Evolutionary conservation across 345 rosid genomes (phyloP).

Genomic region (Rubroshorea leprosula): DNA sequence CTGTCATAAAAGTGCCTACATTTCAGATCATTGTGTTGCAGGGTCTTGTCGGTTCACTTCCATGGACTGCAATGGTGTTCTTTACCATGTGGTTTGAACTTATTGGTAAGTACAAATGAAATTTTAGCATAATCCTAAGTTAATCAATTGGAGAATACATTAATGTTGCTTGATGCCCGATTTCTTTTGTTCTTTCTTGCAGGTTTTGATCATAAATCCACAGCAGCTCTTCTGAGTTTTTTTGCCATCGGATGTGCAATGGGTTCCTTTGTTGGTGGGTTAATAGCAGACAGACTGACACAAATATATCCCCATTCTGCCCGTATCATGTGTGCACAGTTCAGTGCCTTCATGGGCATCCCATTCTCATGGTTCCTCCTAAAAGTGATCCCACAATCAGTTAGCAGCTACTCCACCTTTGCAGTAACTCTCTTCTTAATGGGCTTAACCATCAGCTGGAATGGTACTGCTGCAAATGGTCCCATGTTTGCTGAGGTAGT

Average conservation of each 20-base stretch:
- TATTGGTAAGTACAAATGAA: conserved; percentile 45
- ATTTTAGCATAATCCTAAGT: not conserved
- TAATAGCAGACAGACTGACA: conserved; percentile 68
- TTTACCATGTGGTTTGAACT: conserved; percentile 97
- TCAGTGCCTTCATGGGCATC: conserved; percentile 94
- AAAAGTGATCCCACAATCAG: conserved; percentile 63
- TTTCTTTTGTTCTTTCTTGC: too few species aligned
- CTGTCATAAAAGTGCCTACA: conserved; percentile 71
- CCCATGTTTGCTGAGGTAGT: conserved; percentile 97
- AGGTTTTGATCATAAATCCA: conserved; percentile 78
- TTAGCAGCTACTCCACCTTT: conserved; percentile 50
- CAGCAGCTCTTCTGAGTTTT: conserved; percentile 72
- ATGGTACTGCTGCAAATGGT: conserved; percentile 75
- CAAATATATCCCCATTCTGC: conserved; percentile 59
- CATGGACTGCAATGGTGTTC: conserved; percentile 98
- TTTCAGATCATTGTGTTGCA: conserved; percentile 86
- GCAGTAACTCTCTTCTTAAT: conserved; percentile 62
- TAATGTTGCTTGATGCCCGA: conserved; percentile 7
- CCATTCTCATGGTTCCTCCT: conserved; percentile 83
- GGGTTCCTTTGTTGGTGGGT: conserved; percentile 71
- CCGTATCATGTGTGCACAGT: conserved; percentile 88
- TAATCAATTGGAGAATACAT: too few species aligned
- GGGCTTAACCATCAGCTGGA: conserved; percentile 94
- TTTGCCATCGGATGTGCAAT: conserved; percentile 76
- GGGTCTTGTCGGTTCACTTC: conserved; percentile 81